Percentiles rank a stretch among this genome's conserved stretches.
Conservation (phyloP, 768 basidiomycete species). For the Sutorius australiensis region DNA sequence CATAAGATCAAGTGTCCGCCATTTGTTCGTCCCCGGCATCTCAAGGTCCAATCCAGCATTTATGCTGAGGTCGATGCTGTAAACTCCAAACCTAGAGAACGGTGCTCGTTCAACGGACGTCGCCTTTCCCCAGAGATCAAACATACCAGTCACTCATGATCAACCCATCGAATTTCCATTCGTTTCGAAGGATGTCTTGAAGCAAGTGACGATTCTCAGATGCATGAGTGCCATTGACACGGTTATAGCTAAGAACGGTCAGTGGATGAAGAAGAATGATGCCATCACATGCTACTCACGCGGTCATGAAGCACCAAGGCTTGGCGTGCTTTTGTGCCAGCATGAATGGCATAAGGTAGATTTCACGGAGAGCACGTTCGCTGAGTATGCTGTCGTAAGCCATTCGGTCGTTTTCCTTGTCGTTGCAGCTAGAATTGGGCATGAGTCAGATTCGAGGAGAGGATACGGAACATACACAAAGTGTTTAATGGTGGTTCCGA, state of each 20-base stretch:
- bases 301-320: conserved; percentile 60
- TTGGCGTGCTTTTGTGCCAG: conserved; percentile 47
- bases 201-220: conserved; percentile 63
- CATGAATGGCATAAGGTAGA: conserved; percentile 64
- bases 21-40: conserved; percentile 75
- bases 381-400: conserved; percentile 52
- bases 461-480: conserved; percentile 52
- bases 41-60: conserved; percentile 81
- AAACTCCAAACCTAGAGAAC: conserved; percentile 61
- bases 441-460: background rate
- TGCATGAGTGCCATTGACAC: conserved; percentile 70
- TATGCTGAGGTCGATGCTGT: conserved; percentile 57
- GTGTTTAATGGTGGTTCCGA: conserved; percentile 78
- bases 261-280: background rate
- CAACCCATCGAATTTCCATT: conserved; percentile 72
- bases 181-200: conserved; percentile 58
- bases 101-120: background rate
- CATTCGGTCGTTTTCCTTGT: conserved; percentile 76
- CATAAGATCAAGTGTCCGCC: conserved; percentile 68
- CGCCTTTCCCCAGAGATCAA: background rate
- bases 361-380: conserved; percentile 52
- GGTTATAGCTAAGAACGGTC: conserved; percentile 51
- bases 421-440: conserved; percentile 51
- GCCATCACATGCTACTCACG: conserved; percentile 38
- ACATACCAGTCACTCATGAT: conserved; percentile 81